phyloP scores from a whole-genome alignment of 768 basidiomycete species.

The Hypholoma sublateritium region DNA sequence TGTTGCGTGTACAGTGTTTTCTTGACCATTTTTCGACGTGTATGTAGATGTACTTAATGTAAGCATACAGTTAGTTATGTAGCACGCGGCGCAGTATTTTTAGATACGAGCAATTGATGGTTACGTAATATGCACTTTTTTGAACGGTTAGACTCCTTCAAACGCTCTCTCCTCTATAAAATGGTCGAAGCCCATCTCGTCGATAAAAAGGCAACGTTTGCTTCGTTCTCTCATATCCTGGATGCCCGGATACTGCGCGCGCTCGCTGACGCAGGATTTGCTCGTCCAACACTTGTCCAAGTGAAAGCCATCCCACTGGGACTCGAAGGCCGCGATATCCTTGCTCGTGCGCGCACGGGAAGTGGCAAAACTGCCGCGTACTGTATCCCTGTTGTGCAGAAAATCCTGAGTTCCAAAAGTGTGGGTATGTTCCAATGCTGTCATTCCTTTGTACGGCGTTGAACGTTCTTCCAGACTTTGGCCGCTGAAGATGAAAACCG shows the following conservation, averaged over 20 bases:
- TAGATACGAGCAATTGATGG: conserved; percentile 6
- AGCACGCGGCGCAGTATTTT: conserved; percentile 20
- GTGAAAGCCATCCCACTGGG: conserved; percentile 90
- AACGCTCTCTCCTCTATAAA: not conserved
- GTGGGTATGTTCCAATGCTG: conserved; percentile 46
- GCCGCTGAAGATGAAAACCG: conserved; percentile 37
- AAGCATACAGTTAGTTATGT: not conserved
- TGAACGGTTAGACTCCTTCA: not conserved
- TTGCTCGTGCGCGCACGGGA: conserved; percentile 92
- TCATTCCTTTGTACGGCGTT: conserved; percentile 1
- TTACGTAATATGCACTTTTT: conserved; percentile 23
- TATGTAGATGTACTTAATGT: not conserved
- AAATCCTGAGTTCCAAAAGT: conserved; percentile 76
- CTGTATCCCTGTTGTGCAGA: conserved; percentile 87
- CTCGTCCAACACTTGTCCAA: conserved; percentile 90
- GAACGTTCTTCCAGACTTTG: conserved; percentile 30
- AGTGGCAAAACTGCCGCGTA: conserved; percentile 98
- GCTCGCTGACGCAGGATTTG: conserved; percentile 87
- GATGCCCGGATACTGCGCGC: conserved; percentile 86
- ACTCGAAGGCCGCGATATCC: conserved; percentile 84
- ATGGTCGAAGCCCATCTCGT: conserved; percentile 50
- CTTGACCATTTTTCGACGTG: not conserved
- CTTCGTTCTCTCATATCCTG: conserved; percentile 72
- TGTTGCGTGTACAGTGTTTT: no score
- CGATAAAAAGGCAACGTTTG: conserved; percentile 50